A percentile compares a stretch with the other conserved stretches of the same genome.
Evolutionary conservation across 371 early-diverging fungal species (phyloP).

Genomic region (Apophysomyces elegans): DNA sequence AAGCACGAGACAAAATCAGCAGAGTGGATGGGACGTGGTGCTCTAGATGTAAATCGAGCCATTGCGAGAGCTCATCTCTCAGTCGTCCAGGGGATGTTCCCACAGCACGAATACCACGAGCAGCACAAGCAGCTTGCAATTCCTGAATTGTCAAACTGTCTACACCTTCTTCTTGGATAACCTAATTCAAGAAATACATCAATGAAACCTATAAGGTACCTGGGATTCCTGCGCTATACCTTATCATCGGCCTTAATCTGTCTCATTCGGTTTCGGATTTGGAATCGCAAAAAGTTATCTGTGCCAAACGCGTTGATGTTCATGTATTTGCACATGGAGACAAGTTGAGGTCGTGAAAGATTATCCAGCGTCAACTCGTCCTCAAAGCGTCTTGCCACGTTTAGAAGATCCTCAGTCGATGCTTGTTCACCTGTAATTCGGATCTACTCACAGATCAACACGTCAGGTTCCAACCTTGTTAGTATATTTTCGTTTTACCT

Average conservation of each 20-base stretch:
- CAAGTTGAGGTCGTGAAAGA: conserved; percentile 91
- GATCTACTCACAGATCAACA: conserved; percentile 53
- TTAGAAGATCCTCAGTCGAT: conserved; percentile 81
- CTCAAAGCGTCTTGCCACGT: conserved; percentile 85
- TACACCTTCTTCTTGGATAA: conserved; percentile 90
- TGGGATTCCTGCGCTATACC: conserved; percentile 29
- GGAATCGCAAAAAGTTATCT: conserved; percentile 90
- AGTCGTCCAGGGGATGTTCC: conserved; percentile 89
- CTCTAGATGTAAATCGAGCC: conserved; percentile 92
- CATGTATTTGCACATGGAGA: conserved; percentile 94
- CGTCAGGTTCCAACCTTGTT: neutral
- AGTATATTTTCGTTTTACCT: conserved; percentile 46
- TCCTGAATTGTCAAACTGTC: conserved; percentile 84
- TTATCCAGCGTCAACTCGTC: conserved; percentile 94
- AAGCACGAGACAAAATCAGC: conserved; percentile 90
- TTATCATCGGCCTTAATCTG: conserved; percentile 90
- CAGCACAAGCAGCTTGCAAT: conserved; percentile 84
- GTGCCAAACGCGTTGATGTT: conserved; percentile 94
- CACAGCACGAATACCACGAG: conserved; percentile 89
- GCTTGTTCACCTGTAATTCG: conserved; percentile 87
- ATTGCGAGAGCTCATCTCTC: conserved; percentile 87
- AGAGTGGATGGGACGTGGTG: conserved; percentile 94
- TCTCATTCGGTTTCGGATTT: conserved; percentile 84
- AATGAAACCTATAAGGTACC: neutral
- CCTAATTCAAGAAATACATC: conserved; percentile 27